Conservation (phyloP, 768 basidiomycete genomes). For the Piloderma croceum region DNA sequence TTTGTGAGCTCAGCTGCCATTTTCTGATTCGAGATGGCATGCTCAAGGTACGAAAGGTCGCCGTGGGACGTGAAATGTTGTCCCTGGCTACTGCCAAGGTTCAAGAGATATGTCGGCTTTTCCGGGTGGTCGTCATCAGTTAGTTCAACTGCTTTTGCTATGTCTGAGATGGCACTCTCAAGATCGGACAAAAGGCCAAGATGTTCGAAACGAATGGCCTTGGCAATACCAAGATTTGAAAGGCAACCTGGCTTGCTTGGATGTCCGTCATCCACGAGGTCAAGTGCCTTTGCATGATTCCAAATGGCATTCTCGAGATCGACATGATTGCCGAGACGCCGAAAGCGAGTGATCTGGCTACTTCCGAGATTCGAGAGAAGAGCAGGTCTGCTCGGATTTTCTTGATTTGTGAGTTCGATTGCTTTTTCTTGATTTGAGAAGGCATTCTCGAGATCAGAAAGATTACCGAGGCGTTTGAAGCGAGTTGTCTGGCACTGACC, state of each 20-base stretch:
- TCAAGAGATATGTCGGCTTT: too few relatives aligned
- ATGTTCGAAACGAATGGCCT: too few relatives aligned
- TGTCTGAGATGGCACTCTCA: too few relatives aligned
- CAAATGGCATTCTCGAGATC: constrained; percentile 11
- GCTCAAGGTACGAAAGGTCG: constrained; percentile 15
- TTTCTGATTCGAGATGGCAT: constrained; percentile 15
- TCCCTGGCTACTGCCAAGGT: too few relatives aligned
- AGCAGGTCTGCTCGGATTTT: constrained; percentile 1
- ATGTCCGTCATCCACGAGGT: constrained; percentile 12
- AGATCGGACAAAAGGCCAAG: too few relatives aligned
- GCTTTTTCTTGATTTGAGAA: constrained; percentile 2
- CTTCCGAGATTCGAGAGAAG: constrained; percentile 4
- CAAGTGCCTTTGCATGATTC: constrained; percentile 8
- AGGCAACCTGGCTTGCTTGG: constrained; percentile 10
- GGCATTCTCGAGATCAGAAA: constrained; percentile 5
- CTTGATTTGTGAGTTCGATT: background rate
- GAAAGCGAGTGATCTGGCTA: background rate
- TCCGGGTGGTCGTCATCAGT: too few relatives aligned
- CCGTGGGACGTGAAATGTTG: too few relatives aligned
- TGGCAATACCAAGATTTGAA: constrained; percentile 18
- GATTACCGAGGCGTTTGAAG: constrained; percentile 3
- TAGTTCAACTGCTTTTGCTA: too few relatives aligned
- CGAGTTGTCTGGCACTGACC: background rate
- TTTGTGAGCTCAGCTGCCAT: constrained; percentile 15
- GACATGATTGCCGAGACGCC: constrained; percentile 1